Base-by-base conservation (phyloP, 345 rosid genomes). In the Capsella bursapastoris region DNA sequence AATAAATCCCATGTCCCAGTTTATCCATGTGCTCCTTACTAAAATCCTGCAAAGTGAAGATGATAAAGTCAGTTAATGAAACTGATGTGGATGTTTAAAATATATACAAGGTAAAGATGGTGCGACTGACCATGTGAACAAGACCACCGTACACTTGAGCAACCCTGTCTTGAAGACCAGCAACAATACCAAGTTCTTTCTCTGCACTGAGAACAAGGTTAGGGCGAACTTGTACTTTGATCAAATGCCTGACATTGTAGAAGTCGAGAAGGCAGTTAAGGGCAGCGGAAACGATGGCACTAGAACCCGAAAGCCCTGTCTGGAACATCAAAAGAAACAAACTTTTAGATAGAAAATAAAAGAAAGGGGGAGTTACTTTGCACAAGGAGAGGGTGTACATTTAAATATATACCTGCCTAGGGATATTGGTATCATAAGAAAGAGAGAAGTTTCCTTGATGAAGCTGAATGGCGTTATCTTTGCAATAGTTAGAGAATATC, bases 251-350 rank as follows among this genome's bases (percentile, higher is more conserved):
- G 59, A 95, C 94, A 7, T 87, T 76, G 83, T 90, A 95, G 80
- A 89, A 88, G 78, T 95, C 98, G 1, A 92, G 89, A 71, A 95
- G 90, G 84, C 99, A 95, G 86, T 79, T 86, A 49, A 92, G 76
- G 76, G 97, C 92, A 28, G 99, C 99, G 67, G 91, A 87, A 8
- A 90, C 99, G 14, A 95, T 95, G 57, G 98, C 98, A 82, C 99
- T 92, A 11, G 99, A 94, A 71, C 98, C 97, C 4, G 98, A 91
- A 81, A 91, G 97, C 59, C 98, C 98, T 64, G 97, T 81, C 98
- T 94, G 90, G 66, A 82, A 84, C 43, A 68, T 72, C 48, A 78
- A 70, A 18, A 18, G 22, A 18, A 18, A 18, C 22, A 18, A 18
- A 18, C 22, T 18, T 18, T 18, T 18, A 18, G 22, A 18, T 18